These are phyloP conservation scores for Bullera alba DNA, from an alignment of 768 basidiomycete species.

Conservation along the genomic window DNA sequence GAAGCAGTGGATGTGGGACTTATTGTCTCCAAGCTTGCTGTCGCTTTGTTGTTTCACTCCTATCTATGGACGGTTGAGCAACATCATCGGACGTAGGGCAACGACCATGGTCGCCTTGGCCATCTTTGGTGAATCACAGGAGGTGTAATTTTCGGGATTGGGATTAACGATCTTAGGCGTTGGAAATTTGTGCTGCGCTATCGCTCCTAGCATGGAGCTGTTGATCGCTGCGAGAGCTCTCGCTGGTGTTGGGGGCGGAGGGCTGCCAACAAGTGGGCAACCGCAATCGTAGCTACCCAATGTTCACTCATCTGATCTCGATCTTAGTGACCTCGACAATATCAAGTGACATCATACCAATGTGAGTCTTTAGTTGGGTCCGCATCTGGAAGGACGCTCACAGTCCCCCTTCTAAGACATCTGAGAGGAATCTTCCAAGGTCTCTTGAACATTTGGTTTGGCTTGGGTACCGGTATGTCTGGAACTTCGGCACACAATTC, in stretches of 20 bases:
- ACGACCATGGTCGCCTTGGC: constrained; percentile 77
- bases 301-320: constrained; percentile 55
- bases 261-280: constrained; percentile 35
- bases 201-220: constrained; percentile 26
- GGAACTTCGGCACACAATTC: not conserved
- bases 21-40: constrained; percentile 51
- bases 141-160: not conserved
- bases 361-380: constrained; percentile 61
- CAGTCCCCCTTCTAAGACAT: constrained; percentile 51
- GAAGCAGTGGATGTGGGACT: not conserved
- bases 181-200: constrained; percentile 27
- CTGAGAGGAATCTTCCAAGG: constrained; percentile 78
- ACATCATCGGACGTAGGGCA: constrained; percentile 57
- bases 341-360: constrained; percentile 77
- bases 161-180: constrained; percentile 17
- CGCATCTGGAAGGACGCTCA: not conserved
- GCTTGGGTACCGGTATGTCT: constrained; percentile 55
- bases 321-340: constrained; percentile 68
- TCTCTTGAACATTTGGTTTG: constrained; percentile 53
- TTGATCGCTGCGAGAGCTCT: constrained; percentile 26
- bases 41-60: constrained; percentile 89
- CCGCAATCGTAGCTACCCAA: not conserved
- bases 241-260: constrained; percentile 38
- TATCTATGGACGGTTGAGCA: constrained; percentile 45
- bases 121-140: constrained; percentile 61